Base-by-base conservation (phyloP, 106 monocot genomes). In the Dendrobium huoshanense region DNA sequence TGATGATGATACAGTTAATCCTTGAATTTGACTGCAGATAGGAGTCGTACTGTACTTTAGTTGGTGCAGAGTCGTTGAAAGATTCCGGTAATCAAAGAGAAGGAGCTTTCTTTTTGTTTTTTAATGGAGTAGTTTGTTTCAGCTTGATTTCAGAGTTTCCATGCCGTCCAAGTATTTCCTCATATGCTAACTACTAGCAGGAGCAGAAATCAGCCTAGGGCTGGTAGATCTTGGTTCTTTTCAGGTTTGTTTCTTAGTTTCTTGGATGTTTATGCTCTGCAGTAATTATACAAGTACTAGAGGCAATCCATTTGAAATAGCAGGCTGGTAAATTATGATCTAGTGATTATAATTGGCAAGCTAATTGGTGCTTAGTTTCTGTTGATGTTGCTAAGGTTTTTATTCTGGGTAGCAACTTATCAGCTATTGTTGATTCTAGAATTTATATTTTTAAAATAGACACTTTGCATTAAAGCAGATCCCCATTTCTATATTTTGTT, bases 151-250 rank as follows among this genome's bases (percentile, higher is more conserved):
- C 17, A 55, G 81, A 37, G 5, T 24, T 55, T 3, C 4, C 40
- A n/a, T 55, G 20, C 18, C 17, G 48, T 70, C 11, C 31, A 80
- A 37, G 31, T 41, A 55, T 41, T 78, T 73, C 41, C 43, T 83
- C 79, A 47, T 65, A 90, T 92, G 88, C 77, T 87, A 55, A 86
- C 90, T 16, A 48, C 75, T 42, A 89, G 54, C 79, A 87, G 92
- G 86, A 85, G 64, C 77, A 91, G 89, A 75, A 64, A 81, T 78
- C 92, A 85, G 86, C 58, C 89, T 8, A 90, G 89, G 83, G 83
- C 84, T 40, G 78, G 79, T 75, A 86, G 87, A 80, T 84, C 87
- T 80, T 89, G 79, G 84, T 44, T 58, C 83, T 78, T 55, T 67
- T 80, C 80, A 84, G 88, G 43, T 42, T 74, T 74, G 84, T 75